These are phyloP conservation scores for Colletotrichum sp. DNA, from an alignment of 2,329 filamentous ascomycete genomes.

Conservation along the genomic window DNA sequence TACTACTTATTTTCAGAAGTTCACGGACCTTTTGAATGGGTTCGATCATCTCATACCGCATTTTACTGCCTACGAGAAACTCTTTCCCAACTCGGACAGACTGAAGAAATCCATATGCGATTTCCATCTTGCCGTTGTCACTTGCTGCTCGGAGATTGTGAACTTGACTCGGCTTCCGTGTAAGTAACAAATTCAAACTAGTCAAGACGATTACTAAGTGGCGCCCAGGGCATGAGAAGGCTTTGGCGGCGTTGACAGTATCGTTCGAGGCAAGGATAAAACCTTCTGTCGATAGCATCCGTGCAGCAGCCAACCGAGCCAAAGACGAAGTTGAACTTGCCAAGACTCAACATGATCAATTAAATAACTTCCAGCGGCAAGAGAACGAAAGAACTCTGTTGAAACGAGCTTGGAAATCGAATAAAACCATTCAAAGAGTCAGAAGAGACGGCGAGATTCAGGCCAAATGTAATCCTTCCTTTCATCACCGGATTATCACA, in stretches of 20 bases:
- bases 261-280: not conserved
- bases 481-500: no score
- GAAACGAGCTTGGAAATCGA: not conserved
- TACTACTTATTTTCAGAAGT: not conserved
- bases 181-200: not conserved
- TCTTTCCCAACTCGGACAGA: not conserved
- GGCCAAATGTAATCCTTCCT: no score
- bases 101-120: not conserved
- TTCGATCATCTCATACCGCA: not conserved
- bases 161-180: not conserved
- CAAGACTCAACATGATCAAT: not conserved
- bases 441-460: not conserved
- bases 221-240: not conserved
- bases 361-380: not conserved
- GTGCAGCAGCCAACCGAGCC: not conserved
- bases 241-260: not conserved
- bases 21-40: not conserved
- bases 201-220: accelerated
- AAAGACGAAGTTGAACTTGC: not conserved
- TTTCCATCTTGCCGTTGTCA: not conserved
- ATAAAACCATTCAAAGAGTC: no score
- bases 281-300: not conserved
- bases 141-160: not conserved
- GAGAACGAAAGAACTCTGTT: not conserved
- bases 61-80: not conserved